A percentile compares a stretch with the other conserved stretches of the same genome.
Conservation (phyloP, 177 flowering plant species). For the Vitis hybrid region DNA sequence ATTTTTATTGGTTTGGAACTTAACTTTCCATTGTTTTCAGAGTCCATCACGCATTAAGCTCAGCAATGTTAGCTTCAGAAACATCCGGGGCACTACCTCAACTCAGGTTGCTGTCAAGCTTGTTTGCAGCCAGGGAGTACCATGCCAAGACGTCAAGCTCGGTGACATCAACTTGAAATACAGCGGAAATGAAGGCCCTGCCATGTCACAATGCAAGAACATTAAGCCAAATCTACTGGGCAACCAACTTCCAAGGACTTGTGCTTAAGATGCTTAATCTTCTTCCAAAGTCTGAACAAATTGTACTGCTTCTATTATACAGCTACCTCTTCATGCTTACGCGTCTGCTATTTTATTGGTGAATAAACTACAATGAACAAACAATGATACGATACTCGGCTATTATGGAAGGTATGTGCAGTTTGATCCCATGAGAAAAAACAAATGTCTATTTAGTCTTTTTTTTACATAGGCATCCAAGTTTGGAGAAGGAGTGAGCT, state of each 20-base stretch:
- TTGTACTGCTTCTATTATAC: too few relatives aligned
- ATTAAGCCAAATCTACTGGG: conserved; percentile 25
- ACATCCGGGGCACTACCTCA: conserved; percentile 39
- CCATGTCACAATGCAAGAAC: conserved; percentile 18
- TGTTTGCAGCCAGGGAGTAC: conserved; percentile 36
- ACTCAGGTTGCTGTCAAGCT: conserved; percentile 29
- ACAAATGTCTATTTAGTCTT: too few relatives aligned
- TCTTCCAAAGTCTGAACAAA: too few relatives aligned
- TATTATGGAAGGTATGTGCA: too few relatives aligned
- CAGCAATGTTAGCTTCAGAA: conserved; percentile 37
- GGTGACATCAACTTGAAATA: conserved; percentile 36
- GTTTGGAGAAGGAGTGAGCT: too few relatives aligned
- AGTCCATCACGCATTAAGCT: conserved; percentile 35
- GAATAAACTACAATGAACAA: too few relatives aligned
- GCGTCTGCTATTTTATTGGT: too few relatives aligned
- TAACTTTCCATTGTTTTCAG: not conserved
- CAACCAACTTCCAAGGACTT: not conserved
- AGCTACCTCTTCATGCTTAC: too few relatives aligned
- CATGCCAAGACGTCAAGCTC: conserved; percentile 35
- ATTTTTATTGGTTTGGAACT: too few relatives aligned
- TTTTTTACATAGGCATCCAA: too few relatives aligned
- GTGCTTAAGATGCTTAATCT: not conserved
- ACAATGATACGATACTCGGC: too few relatives aligned
- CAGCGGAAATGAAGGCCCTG: conserved; percentile 27
- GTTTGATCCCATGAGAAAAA: too few relatives aligned